Base-by-base conservation (phyloP, 164 flowering plant species). In the Stephania yunnanensis region DNA sequence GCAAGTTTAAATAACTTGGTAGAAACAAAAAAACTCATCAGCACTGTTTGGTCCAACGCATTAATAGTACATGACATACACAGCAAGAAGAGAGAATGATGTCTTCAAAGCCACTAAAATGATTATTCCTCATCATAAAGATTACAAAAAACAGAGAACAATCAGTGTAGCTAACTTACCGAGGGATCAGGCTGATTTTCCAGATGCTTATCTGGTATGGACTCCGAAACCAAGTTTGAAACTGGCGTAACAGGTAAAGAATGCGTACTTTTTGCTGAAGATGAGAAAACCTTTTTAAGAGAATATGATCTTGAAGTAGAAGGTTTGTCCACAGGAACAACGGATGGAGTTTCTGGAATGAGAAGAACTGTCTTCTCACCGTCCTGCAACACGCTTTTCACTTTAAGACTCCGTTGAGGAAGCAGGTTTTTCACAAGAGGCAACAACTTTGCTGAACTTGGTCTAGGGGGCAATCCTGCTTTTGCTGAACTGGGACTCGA, bases 381-480 rank as follows among this genome's bases (percentile, higher is more conserved):
- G 76, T 88, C 91, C 10, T 82, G 83, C 10, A 75, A 61, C 63
- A 74, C 61, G 76, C 58, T 81, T 73, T 87, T 87, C 15, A 65
- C 81, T 71, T 74, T 85, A 46, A 87, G 78, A 83, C 90, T 91
- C 80, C 81, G 80, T 66, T 88, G 91, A 5, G 91, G 85, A 77
- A 89, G 85, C 78, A 91, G 68, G 83, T 81, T 87, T 79, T 77
- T 89, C 78, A 87, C 78, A 46, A 89, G 85, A 30, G 90, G 74
- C 77, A 74, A 86, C 66, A 82, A 76, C 78, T 85, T 89, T 19
- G 87, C 86, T 36, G 93, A 87, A 82, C 63, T 79, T 73, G 96
- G 91, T 75, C 89, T 84, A 15, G 92, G 96, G 0, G 96, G 93
- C 67, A 91, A 81, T 66, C 90, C 89, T 13, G 86, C 78, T 84